Conservation (phyloP, 176 grass and related monocot species). For the Carex cristatella region DNA sequence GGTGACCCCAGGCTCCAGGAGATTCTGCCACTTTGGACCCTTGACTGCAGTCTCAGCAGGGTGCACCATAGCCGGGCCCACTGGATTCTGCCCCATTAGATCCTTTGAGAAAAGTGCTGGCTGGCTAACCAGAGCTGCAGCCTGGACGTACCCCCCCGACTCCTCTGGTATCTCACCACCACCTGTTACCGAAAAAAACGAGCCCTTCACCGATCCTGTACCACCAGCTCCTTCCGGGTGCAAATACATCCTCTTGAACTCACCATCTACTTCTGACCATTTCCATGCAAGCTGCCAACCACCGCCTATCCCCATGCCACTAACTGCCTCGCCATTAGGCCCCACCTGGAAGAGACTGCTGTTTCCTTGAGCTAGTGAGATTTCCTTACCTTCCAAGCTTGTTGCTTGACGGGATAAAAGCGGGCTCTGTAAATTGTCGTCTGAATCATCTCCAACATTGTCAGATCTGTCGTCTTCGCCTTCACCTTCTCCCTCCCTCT, state of each 20-base stretch:
- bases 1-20: slow-evolving; percentile 89
- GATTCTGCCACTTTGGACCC: slow-evolving; percentile 59
- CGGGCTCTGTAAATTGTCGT: slow-evolving; percentile 72
- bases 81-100: slow-evolving; percentile 51
- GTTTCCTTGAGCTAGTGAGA: slow-evolving; percentile 47
- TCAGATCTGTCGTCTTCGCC: slow-evolving; percentile 69
- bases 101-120: slow-evolving; percentile 81
- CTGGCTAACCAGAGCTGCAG: slow-evolving; percentile 90
- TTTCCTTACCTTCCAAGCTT: slow-evolving; percentile 79
- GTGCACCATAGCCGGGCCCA: slow-evolving; percentile 90
- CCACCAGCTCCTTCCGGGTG: slow-evolving; percentile 59
- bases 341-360: slow-evolving; percentile 50
- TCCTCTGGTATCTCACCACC: slow-evolving; percentile 53
- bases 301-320: slow-evolving; percentile 93
- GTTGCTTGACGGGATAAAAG: slow-evolving; percentile 89
- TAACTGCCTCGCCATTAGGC: slow-evolving; percentile 47
- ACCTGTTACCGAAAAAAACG: slow-evolving; percentile 50
- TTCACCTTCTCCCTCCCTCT: slow-evolving; percentile 35
- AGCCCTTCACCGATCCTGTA: slow-evolving; percentile 50
- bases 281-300: slow-evolving; percentile 99
- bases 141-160: slow-evolving; percentile 60
- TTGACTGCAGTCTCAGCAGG: slow-evolving; percentile 56
- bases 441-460: slow-evolving; percentile 52
- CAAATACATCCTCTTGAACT: slow-evolving; percentile 94
- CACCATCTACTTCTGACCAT: slow-evolving; percentile 91